Conservation (phyloP, 768 basidiomycete species). For the Trametes sanguinea region DNA sequence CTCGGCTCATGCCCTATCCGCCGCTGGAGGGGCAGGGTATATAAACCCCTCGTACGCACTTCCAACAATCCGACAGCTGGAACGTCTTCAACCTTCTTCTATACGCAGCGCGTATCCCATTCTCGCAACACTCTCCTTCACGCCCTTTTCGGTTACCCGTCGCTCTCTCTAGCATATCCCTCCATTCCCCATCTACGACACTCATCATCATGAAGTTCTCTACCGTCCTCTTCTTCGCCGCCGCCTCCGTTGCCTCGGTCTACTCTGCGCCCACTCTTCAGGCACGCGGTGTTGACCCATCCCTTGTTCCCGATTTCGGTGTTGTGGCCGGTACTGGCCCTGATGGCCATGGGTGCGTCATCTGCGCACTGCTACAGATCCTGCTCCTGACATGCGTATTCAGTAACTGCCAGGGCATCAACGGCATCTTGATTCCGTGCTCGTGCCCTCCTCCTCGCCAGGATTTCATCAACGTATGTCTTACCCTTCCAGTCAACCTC, state of each 20-base stretch:
- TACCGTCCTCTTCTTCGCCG: conserved; percentile 33
- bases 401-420: conserved; percentile 35
- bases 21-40: not conserved
- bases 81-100: conserved; percentile 13
- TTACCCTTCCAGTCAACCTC: no score
- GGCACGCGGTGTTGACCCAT: conserved; percentile 20
- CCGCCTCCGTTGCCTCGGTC: conserved; percentile 25
- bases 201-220: conserved; percentile 38
- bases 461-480: conserved; percentile 17
- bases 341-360: conserved; percentile 17
- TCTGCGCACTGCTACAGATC: no score
- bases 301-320: conserved; percentile 27
- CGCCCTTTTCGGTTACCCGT: conserved; percentile 8
- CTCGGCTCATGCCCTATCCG: no score
- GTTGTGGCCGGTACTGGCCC: conserved; percentile 19
- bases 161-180: conserved; percentile 21
- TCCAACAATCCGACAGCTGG: conserved; percentile 16
- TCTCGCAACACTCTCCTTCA: conserved; percentile 7
- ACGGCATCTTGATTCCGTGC: conserved; percentile 41
- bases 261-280: conserved; percentile 10
- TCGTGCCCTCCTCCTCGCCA: conserved; percentile 37
- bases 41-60: not conserved
- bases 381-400: not conserved
- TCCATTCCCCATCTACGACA: not conserved
- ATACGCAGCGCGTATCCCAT: conserved; percentile 21